Evolutionary conservation across 2,329 filamentous ascomycete species (phyloP).

Genomic region (Xylaria sp.): DNA sequence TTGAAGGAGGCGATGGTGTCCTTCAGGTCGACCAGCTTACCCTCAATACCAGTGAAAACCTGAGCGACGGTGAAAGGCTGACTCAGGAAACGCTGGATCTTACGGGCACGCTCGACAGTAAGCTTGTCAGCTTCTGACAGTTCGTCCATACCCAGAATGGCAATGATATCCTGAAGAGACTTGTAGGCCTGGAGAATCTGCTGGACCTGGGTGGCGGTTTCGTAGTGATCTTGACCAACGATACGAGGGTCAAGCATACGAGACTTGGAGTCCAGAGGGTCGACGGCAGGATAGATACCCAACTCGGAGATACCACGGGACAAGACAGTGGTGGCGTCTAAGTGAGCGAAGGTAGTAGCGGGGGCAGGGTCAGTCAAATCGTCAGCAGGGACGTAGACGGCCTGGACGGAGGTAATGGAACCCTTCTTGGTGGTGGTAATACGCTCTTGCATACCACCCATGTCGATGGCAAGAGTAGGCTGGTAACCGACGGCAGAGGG

Average conservation of each 20-base stretch:
- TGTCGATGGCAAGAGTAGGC: conserved; percentile 96
- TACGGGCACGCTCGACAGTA: conserved; percentile 99
- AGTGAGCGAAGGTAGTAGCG: conserved; percentile 98
- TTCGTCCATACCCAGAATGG: conserved; percentile 99
- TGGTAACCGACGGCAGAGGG: conserved; percentile 99
- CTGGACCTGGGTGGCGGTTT: conserved; percentile 92
- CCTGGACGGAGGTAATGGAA: conserved; percentile 99
- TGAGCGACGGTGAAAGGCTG: conserved; percentile 94
- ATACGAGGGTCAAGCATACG: conserved; percentile 99
- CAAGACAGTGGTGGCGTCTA: conserved; percentile 99
- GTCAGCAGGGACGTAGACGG: conserved; percentile 99
- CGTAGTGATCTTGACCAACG: conserved; percentile 97
- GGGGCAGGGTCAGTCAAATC: conserved; percentile 99
- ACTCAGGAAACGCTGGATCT: conserved; percentile 99
- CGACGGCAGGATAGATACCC: conserved; percentile 99
- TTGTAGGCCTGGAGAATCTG: conserved; percentile 99
- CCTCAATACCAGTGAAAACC: conserved; percentile 92
- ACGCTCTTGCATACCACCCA: conserved; percentile 99
- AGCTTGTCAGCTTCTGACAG: conserved; percentile 99
- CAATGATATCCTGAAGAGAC: conserved; percentile 99
- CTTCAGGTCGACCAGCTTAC: conserved; percentile 96
- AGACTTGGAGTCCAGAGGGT: conserved; percentile 99
- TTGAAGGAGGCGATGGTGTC: conserved; percentile 98
- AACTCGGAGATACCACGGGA: conserved; percentile 99
- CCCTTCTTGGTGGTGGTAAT: conserved; percentile 99